phyloP scores from a whole-genome alignment of 306 rosid species.

The Styphnolobium japonicum region DNA sequence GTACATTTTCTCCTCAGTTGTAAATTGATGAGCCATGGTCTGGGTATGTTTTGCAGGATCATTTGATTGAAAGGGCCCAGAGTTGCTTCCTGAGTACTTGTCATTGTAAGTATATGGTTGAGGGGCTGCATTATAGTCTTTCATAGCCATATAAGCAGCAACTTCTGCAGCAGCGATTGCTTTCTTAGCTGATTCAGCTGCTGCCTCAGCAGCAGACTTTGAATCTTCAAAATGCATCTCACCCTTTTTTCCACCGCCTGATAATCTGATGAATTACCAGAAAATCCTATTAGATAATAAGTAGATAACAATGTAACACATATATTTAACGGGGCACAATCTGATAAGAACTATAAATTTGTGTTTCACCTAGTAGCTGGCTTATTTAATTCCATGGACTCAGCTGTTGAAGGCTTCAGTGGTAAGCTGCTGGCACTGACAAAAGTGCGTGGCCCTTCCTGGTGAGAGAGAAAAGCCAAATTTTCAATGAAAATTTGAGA shows the following conservation, averaged over 20 bases:
- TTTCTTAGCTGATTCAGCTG: constrained; percentile 79
- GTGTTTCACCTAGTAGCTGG: constrained; percentile 20
- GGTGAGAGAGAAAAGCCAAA: constrained; percentile 4
- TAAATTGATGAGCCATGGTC: constrained; percentile 28
- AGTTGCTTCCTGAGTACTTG: constrained; percentile 17
- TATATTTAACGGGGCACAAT: neutral
- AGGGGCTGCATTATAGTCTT: constrained; percentile 38
- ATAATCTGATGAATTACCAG: constrained; percentile 29
- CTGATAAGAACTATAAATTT: neutral
- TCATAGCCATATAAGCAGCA: constrained; percentile 86
- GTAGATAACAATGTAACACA: neutral
- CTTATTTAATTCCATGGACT: constrained; percentile 39
- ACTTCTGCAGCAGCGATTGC: constrained; percentile 94
- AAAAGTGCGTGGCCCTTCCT: constrained; percentile 71
- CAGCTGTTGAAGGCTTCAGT: constrained; percentile 36
- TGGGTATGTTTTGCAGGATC: constrained; percentile 26
- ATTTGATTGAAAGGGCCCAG: constrained; percentile 24
- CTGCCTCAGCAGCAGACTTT: constrained; percentile 82
- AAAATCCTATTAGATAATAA: constrained; percentile 1
- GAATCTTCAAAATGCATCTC: constrained; percentile 53
- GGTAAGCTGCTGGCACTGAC: constrained; percentile 75
- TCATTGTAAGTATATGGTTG: constrained; percentile 27
- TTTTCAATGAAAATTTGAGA: neutral
- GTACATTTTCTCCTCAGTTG: constrained; percentile 32
- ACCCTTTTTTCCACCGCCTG: constrained; percentile 32